phyloP scores from a whole-genome alignment of 1,284 basidiomycete species.

The Puccinia brachypodii region DNA sequence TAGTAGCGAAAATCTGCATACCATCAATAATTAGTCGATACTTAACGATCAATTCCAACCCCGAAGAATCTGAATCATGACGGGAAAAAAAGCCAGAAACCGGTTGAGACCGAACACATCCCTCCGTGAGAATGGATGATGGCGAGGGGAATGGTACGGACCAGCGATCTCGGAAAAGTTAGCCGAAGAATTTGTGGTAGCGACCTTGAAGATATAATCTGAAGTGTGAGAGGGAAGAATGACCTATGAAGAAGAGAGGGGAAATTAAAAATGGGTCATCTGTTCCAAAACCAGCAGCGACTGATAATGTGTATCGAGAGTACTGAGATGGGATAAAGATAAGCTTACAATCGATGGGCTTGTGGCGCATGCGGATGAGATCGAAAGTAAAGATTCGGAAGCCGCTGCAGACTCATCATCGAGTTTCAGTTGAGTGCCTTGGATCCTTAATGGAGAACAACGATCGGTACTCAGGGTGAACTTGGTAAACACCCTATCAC shows the following conservation, averaged over 20 bases:
- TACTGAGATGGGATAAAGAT: background rate
- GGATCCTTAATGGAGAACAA: background rate
- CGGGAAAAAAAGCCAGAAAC: background rate
- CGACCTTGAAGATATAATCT: constrained; percentile 27
- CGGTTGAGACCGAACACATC: background rate
- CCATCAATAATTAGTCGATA: constrained; percentile 37
- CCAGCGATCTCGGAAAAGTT: constrained; percentile 15
- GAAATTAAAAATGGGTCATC: background rate
- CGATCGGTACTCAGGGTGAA: constrained; percentile 8
- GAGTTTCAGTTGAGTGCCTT: background rate
- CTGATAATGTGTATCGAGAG: background rate
- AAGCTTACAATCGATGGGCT: constrained; percentile 2
- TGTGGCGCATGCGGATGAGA: background rate
- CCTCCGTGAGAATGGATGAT: background rate
- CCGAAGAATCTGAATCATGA: constrained; percentile 2
- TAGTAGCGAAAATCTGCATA: constrained; percentile 1
- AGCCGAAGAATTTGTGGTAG: background rate
- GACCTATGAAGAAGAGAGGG: background rate
- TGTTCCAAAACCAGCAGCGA: background rate
- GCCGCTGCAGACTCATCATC: background rate
- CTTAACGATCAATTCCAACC: constrained; percentile 35
- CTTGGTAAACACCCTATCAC: constrained; percentile 11
- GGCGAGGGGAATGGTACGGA: background rate
- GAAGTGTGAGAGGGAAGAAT: constrained; percentile 24
- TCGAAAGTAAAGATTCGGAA: background rate